Percentiles rank a stretch among this genome's conserved stretches.
phyloP scores from a whole-genome alignment of 2,329 filamentous ascomycete genomes.

The Epichloe aotearoae region DNA sequence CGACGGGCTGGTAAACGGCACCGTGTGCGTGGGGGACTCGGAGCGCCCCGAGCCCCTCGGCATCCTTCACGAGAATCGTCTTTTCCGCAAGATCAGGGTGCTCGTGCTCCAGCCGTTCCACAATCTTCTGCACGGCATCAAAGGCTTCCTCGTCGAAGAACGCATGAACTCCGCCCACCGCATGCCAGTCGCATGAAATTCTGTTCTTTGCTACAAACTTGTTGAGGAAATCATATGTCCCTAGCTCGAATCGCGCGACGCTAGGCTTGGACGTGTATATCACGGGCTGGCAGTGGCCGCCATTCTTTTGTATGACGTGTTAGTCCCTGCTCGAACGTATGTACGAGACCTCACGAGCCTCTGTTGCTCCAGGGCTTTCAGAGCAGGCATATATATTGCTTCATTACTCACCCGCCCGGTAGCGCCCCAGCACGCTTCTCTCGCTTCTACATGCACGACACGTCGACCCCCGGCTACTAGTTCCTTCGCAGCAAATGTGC shows the following conservation, averaged over 20 bases:
- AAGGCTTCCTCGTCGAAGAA: conserved; percentile 46
- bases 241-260: conserved; percentile 58
- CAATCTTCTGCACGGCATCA: conserved; percentile 32
- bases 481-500: conserved; percentile 55
- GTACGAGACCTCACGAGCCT: too few relatives aligned
- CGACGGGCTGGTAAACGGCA: conserved; percentile 49
- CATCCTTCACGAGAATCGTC: conserved; percentile 26
- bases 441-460: conserved; percentile 64
- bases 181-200: conserved; percentile 58
- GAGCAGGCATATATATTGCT: background rate
- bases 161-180: conserved; percentile 48
- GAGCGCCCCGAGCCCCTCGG: conserved; percentile 33
- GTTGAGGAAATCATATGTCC: conserved; percentile 49
- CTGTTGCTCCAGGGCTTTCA: background rate
- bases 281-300: conserved; percentile 62
- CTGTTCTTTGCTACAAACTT: conserved; percentile 40
- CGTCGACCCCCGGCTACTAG: conserved; percentile 37
- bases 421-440: conserved; percentile 73
- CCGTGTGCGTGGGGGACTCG: conserved; percentile 43
- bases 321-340: background rate
- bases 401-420: conserved; percentile 53
- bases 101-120: conserved; percentile 32
- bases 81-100: conserved; percentile 44
- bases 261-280: conserved; percentile 48
- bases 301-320: conserved; percentile 32